Base-by-base conservation (phyloP, 768 basidiomycete species). In the Astraeus odoratus region DNA sequence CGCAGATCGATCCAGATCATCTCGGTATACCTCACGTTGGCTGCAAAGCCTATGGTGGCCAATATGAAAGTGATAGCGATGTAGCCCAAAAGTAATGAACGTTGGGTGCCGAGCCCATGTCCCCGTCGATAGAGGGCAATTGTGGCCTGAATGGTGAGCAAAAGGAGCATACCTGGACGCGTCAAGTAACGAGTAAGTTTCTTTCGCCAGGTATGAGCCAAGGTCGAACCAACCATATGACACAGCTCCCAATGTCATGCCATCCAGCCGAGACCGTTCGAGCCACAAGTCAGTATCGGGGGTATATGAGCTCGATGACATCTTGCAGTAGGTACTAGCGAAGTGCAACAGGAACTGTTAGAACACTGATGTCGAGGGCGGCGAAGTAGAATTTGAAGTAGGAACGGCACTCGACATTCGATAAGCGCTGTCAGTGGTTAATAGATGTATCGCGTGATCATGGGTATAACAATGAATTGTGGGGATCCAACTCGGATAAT, bases 1-100 rank as follows among this genome's bases (percentile, higher is more conserved):
- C 64, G 61, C 25, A 59, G 6, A 29, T 66, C 61, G 18, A 65
- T 63, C 51, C 48, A 69, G n/a, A 64, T 58, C 63, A 60, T 54
- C 49, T 57, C 42, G 33, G 52, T 65, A 44, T 58, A 64, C 30
- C 51, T 57, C 3, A 52, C 47, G 20, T 65, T 57, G 2, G 36
- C 46, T 6, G 48, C 61, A 5, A 60, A 51, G 8, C 52, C 55
- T 8, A 68, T 42, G 1, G 57, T 59, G 4, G 50, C 66, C 26
- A 65, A 41, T 12, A 30, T 7, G 24, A 66, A 65, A 18, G 59
- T 62, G 31, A 56, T 40, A 39, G 42, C 34, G 29, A 63, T 42
- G n/a, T 60, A 63, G 18, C 38, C n/a, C 4, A 59, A 15, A 13
- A 64, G 49, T 19, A 18, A 15, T 18, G 24, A 18, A 8, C 45